phyloP scores from a whole-genome alignment of 495 filamentous ascomycete species.

The Usnea hakonensis region DNA sequence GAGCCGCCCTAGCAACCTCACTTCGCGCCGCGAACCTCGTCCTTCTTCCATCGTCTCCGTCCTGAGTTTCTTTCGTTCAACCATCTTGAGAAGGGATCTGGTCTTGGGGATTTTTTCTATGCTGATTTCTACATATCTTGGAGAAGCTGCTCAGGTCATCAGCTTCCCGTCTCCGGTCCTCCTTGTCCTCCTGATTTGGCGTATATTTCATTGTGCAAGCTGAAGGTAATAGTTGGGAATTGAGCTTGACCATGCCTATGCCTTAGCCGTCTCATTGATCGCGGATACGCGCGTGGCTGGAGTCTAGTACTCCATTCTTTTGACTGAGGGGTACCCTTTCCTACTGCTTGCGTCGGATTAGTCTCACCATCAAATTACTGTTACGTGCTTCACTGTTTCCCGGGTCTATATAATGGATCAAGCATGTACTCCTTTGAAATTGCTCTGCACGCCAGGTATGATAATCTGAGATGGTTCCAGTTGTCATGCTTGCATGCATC shows the following conservation, averaged over 20 bases:
- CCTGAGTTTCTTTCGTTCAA: background rate
- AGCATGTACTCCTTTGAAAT: background rate
- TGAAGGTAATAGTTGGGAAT: background rate
- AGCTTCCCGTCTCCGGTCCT: background rate
- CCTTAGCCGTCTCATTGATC: background rate
- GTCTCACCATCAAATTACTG: background rate
- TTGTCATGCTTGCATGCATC: background rate
- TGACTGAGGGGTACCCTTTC: background rate
- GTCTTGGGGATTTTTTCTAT: background rate
- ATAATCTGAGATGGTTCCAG: background rate
- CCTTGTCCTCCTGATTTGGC: background rate
- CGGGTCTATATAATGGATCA: background rate
- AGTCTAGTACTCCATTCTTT: background rate
- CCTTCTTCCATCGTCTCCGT: background rate
- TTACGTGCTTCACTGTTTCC: background rate
- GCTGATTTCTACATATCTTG: background rate
- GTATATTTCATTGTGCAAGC: background rate
- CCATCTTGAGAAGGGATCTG: background rate
- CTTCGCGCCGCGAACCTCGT: conserved; percentile 1
- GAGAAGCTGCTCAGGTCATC: background rate
- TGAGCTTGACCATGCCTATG: background rate
- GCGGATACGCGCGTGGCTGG: background rate
- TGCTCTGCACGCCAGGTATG: too few relatives aligned
- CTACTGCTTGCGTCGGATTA: background rate
- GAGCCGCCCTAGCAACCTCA: conserved; percentile 15